These are phyloP conservation scores for Petrea volubilis DNA, from an alignment of 257 asterid genomes.

Conservation along the genomic window DNA sequence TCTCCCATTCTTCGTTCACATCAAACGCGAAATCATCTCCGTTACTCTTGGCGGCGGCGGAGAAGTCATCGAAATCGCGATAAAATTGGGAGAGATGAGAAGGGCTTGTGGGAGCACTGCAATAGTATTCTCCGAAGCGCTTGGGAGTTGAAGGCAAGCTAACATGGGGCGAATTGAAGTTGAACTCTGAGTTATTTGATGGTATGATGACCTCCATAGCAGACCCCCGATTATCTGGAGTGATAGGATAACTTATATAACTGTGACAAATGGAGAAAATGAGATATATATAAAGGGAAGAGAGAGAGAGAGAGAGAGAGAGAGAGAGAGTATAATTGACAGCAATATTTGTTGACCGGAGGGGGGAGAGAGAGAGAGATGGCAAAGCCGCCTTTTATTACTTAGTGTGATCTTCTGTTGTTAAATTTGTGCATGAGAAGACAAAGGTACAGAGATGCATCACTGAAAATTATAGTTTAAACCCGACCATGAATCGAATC, in stretches of 20 bases:
- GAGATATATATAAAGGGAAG: neutral
- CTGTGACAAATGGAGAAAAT: neutral
- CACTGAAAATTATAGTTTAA: no score
- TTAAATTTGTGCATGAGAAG: no score
- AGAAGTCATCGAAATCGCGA: conserved; percentile 22
- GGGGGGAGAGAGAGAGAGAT: neutral
- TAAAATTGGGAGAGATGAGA: conserved; percentile 50
- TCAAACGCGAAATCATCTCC: conserved; percentile 51
- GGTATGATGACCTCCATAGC: conserved; percentile 54
- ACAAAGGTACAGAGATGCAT: no score
- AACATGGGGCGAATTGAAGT: conserved; percentile 42
- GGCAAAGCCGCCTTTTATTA: neutral
- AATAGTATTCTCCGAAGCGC: conserved; percentile 42
- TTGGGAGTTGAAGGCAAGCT: conserved; percentile 47
- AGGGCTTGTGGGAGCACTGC: conserved; percentile 70
- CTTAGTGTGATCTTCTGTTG: neutral
- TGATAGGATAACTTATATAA: neutral
- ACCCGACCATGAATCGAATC: no score
- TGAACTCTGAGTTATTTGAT: conserved; percentile 34
- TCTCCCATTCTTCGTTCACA: conserved; percentile 36
- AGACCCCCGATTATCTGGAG: neutral
- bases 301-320: neutral
- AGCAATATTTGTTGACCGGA: neutral
- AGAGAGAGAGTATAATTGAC: neutral
- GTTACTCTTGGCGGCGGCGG: no score